Base-by-base conservation (phyloP, 176 grass and related monocot species). In the Oryza nivara region DNA sequence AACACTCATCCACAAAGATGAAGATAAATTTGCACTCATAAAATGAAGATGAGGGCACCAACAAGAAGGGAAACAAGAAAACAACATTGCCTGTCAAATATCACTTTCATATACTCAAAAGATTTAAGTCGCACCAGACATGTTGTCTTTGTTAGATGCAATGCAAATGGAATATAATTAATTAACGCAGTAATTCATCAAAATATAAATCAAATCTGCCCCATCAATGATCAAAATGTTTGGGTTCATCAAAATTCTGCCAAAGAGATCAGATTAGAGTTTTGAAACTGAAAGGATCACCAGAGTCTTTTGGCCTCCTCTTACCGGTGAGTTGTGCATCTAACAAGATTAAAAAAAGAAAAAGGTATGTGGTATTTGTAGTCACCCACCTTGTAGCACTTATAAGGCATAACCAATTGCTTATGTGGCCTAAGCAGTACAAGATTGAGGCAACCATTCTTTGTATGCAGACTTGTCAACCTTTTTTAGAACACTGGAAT, bases 321-420 rank as follows among this genome's bases (percentile, higher is more conserved):
- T 77, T 82, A 82, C 26, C 64, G 70, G 49, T 34, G 23, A 87
- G 36, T 60, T 17, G 5, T 76, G 51, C 51, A 54, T 19, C 47
- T 49, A 49, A 54, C 51, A 54, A 54, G 51, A 5, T 54, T 54
- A 4, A 54, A 54, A 54, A 54, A 44, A 6, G 15, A 54, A 2
- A 54, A 2, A 17, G 51, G 51, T 19, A 54, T 54, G 51, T 1
- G 1, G 16, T 54, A 54, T 19, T 54, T 4, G 1, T 58, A 20
- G 17, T 20, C 0, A 0, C 6, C 17, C 52, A 58, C 52, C 52
- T 20, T 58, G 52, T 58, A 58, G 16, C 52, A 7, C 52, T 58
- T 58, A 58, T 20, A 58, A 8, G 52, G 52, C 52, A 58, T 58
- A 56, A 58, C 52, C 15, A 4, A 20, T 7, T 14, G 1, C 52